phyloP scores from a whole-genome alignment of 2,329 filamentous ascomycete genomes.

The Colletotrichum melonis region DNA sequence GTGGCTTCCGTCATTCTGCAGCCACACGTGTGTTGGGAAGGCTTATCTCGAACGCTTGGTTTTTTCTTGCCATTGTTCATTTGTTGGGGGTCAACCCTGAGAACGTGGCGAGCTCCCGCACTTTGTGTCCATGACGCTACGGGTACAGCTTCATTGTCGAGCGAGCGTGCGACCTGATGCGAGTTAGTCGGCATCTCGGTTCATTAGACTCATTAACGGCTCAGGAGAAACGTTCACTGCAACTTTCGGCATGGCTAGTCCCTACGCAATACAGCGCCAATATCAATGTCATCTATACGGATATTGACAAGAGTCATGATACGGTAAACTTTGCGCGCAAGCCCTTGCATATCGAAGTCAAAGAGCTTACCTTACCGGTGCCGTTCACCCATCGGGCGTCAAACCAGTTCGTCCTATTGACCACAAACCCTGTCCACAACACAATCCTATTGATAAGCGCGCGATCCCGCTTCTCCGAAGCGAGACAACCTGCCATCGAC shows the following conservation, averaged over 20 bases:
- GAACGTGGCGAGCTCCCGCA: not conserved
- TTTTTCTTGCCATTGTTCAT: not conserved
- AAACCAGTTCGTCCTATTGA: slow-evolving; percentile 14
- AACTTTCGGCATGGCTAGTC: not conserved
- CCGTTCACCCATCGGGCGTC: not conserved
- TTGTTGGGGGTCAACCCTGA: not conserved
- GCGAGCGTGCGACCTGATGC: not conserved
- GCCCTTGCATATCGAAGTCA: not conserved
- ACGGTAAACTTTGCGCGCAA: not conserved
- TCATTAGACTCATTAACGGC: not conserved
- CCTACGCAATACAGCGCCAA: not conserved
- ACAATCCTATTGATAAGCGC: slow-evolving; percentile 6
- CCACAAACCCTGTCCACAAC: not conserved
- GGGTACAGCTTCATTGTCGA: not conserved
- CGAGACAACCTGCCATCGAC: not conserved
- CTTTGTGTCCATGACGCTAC: not conserved
- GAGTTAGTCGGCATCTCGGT: not conserved
- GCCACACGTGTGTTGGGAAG: slow-evolving; percentile 15
- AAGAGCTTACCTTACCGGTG: not conserved
- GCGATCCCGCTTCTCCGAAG: not conserved
- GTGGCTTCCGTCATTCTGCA: slow-evolving; percentile 21
- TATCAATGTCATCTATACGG: not conserved
- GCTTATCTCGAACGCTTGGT: slow-evolving; percentile 23
- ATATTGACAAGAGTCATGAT: not conserved
- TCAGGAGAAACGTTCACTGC: not conserved